phyloP scores from a whole-genome alignment of 2,329 filamentous ascomycete genomes.

The Fusarium albidum region DNA sequence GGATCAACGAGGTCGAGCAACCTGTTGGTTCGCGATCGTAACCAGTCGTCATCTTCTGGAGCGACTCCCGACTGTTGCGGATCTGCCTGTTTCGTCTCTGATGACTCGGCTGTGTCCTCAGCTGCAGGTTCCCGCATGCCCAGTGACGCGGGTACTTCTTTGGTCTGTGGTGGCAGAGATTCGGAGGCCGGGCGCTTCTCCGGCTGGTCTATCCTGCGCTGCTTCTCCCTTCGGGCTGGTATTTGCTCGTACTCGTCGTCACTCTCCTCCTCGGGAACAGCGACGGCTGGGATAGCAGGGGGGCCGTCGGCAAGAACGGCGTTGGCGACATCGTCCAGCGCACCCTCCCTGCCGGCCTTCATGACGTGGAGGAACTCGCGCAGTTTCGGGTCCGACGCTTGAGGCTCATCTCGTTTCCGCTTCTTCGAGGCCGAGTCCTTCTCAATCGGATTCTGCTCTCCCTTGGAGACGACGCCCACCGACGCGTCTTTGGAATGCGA shows the following conservation, averaged over 20 bases:
- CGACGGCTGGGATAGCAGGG: conserved; percentile 41
- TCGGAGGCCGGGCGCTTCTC: conserved; percentile 30
- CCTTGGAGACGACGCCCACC: conserved; percentile 25
- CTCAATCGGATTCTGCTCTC: conserved; percentile 33
- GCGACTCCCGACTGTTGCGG: conserved; percentile 44
- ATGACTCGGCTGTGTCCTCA: conserved; percentile 31
- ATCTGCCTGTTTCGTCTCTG: conserved; percentile 32
- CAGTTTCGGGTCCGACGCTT: conserved; percentile 78
- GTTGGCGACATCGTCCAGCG: conserved; percentile 43
- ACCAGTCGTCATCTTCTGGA: conserved; percentile 86
- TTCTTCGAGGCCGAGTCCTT: conserved; percentile 63
- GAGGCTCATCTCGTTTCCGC: conserved; percentile 69
- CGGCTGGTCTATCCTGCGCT: conserved; percentile 47
- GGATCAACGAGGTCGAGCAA: conserved; percentile 85
- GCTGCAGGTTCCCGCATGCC: conserved; percentile 21
- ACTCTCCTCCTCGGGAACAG: conserved; percentile 65
- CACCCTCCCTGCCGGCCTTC: conserved; percentile 59
- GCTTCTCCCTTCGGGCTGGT: conserved; percentile 60
- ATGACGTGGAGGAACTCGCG: conserved; percentile 88
- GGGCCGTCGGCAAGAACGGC: conserved; percentile 31
- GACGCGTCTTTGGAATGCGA: conserved; percentile 37
- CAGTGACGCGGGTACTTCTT: conserved; percentile 26
- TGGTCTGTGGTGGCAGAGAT: conserved; percentile 29
- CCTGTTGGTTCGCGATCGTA: conserved; percentile 87
- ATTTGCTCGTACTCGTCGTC: conserved; percentile 80